Evolutionary conservation across 2,329 filamentous ascomycete species (phyloP).

Genomic region (Xylaria sp.): DNA sequence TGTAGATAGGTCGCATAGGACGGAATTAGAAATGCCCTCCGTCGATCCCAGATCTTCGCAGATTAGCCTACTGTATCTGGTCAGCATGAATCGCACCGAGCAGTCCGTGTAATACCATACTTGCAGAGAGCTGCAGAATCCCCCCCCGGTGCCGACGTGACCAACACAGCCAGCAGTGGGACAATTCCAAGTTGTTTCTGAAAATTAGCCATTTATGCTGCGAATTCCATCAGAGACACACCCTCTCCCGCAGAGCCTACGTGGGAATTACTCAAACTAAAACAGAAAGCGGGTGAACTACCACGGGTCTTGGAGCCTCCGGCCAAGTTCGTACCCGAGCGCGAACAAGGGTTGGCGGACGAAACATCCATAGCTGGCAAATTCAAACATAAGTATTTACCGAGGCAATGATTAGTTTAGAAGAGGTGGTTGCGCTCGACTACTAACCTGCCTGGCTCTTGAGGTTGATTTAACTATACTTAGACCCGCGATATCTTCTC

Average conservation of each 20-base stretch:
- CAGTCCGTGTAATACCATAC: not conserved
- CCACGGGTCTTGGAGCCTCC: conserved; percentile 13
- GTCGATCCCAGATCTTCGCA: conserved; percentile 18
- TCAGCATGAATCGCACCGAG: not conserved
- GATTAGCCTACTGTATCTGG: not conserved
- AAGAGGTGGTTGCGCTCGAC: not conserved
- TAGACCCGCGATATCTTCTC: no score
- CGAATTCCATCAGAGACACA: no score
- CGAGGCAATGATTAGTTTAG: not conserved
- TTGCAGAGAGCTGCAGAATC: no score
- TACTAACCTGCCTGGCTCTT: not conserved
- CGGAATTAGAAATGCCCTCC: conserved; percentile 16
- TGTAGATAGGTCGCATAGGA: not conserved
- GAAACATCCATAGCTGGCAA: not conserved
- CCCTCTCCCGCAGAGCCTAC: no score
- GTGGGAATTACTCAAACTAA: no score
- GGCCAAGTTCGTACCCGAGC: not conserved
- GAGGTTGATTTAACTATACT: not conserved
- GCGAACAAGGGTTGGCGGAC: conserved; percentile 10
- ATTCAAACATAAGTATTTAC: not conserved
- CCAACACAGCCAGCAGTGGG: not conserved
- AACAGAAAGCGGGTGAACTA: not conserved
- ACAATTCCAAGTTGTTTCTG: no score
- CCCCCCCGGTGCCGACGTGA: not conserved
- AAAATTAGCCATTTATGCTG: no score